Base-by-base conservation (phyloP, 2,329 filamentous ascomycete genomes). In the Clarireedia homoeocarpa region DNA sequence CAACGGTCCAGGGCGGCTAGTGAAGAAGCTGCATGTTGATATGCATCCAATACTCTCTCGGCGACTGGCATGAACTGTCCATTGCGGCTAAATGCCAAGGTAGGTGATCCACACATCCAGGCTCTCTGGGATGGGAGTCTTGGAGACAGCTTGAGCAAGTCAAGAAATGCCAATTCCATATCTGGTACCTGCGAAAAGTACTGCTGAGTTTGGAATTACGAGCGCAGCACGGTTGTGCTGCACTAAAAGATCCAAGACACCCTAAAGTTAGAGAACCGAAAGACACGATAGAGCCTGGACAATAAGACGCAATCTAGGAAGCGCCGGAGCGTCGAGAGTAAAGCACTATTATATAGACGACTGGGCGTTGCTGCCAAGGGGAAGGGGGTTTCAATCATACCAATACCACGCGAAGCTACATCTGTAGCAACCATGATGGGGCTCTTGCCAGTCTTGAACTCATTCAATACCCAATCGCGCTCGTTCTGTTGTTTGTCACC, bases 391-490 rank as follows among this genome's bases (percentile, higher is more conserved):
- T 80, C 78, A 83, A 88, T 92, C 91, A 95, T 95, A 96, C 94
- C 94, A 78, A 99, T 96, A 90, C 94, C 94, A 91, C 94, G 94
- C 72, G 94, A 97, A 77, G 94, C 94, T 77, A 99, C 94, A 72
- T 97, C 94, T 65, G 94, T 99, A 77, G 94, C 94, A 78, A 99
- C 94, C 91, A 99, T 96, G 84, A 99, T 95, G 72, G 94, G 94
- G 78, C 91, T 96, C 82, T 97, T 96, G 77, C 91, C 91, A 64
- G 89, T 89, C 85, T 97, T 99, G 85, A 99, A 99, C 75, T 97
- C 92, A 75, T 97, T 95, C 72, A 99, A 81, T 69, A 97, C 94
- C 91, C 94, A 97, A 75, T 97, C 94, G 79, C 94, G 91, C 79
- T 99, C 94, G 75, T 96, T 96, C 72, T 99, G 94, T 73, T 96